Percentiles rank a stretch among this genome's conserved stretches.
Evolutionary conservation across 305 asterid species (phyloP).

Genomic region (Solanum hybrid): DNA sequence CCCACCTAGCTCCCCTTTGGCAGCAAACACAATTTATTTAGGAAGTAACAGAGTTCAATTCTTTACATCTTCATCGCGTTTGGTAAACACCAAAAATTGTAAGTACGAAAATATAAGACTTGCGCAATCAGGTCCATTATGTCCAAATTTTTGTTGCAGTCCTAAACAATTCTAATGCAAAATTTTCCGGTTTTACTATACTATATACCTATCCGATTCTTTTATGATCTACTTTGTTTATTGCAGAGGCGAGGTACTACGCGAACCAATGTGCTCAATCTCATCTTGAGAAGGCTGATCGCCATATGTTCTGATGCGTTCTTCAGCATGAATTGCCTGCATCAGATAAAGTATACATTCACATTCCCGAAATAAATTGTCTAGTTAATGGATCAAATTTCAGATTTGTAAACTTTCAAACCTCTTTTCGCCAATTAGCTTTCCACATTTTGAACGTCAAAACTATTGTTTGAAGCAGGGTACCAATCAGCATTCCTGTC

Average conservation of each 20-base stretch:
- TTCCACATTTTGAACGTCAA: background rate
- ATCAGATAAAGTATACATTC: background rate
- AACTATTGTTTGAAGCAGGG: conserved; percentile 22
- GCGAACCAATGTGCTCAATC: background rate
- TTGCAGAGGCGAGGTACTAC: background rate
- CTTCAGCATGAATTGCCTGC: conserved; percentile 22
- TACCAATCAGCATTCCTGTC: conserved; percentile 23
- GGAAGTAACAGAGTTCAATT: background rate
- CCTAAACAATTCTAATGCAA: background rate
- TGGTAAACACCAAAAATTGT: background rate
- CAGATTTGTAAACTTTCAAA: background rate
- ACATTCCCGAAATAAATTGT: background rate
- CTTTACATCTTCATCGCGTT: background rate
- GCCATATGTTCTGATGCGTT: conserved; percentile 7
- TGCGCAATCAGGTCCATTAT: background rate
- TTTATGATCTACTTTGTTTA: background rate
- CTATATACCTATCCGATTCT: background rate
- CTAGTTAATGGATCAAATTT: background rate
- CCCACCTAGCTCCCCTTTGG: background rate
- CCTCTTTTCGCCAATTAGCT: conserved; percentile 23
- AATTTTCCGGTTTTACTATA: background rate
- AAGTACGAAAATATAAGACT: background rate
- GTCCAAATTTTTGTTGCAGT: background rate
- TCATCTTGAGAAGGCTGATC: background rate
- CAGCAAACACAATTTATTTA: background rate